phyloP scores from a whole-genome alignment of 768 basidiomycete species.

The Paxillus ammoniavirescens region DNA sequence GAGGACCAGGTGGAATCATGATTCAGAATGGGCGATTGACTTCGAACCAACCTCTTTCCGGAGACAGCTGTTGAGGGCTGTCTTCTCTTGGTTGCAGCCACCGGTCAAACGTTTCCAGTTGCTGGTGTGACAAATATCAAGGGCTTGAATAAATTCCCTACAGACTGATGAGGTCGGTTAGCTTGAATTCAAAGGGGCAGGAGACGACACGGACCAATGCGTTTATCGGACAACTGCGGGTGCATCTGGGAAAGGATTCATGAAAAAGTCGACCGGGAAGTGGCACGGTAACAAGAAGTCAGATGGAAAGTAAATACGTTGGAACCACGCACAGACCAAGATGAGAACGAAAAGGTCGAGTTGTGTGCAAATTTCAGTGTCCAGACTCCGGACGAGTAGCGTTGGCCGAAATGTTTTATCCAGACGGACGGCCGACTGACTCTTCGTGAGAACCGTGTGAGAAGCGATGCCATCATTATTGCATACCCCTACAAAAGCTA shows the following conservation, averaged over 20 bases:
- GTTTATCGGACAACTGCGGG: conserved; percentile 69
- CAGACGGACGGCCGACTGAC: neutral
- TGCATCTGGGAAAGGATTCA: conserved; percentile 48
- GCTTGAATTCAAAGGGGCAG: neutral
- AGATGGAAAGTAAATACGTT: neutral
- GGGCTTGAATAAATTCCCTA: conserved; percentile 74
- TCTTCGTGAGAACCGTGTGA: conserved; percentile 3
- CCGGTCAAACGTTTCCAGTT: conserved; percentile 67
- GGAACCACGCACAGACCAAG: conserved; percentile 20
- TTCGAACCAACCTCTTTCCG: conserved; percentile 57
- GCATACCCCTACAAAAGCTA: conserved; percentile 2
- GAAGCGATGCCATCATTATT: neutral
- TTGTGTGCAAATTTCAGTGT: neutral
- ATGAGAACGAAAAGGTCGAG: conserved; percentile 7
- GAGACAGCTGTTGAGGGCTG: conserved; percentile 67
- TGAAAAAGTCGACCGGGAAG: neutral
- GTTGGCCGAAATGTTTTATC: neutral
- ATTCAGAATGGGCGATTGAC: neutral
- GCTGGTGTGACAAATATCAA: conserved; percentile 65
- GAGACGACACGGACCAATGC: conserved; percentile 39
- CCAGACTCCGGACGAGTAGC: neutral
- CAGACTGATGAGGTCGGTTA: conserved; percentile 47
- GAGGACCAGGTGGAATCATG: conserved; percentile 8
- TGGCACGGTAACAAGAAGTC: conserved; percentile 2
- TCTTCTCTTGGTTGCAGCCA: conserved; percentile 67